Evolutionary conservation across 2,329 filamentous ascomycete genomes (phyloP), one percentile per base, ranked within the genome.

Genomic region (Fonsecaea monophora): DNA sequence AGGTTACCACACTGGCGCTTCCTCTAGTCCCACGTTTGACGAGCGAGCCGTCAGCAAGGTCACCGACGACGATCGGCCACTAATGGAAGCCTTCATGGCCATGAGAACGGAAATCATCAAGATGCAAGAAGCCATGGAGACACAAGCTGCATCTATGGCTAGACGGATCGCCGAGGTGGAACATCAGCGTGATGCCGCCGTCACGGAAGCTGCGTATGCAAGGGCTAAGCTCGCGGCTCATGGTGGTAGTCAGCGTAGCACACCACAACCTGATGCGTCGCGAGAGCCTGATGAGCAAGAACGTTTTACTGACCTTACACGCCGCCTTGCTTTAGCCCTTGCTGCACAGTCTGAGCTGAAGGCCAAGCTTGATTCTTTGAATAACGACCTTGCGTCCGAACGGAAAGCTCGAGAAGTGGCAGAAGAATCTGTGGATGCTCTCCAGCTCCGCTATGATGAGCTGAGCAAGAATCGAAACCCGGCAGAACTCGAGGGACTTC

Each of bases 91-190:
- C 6, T 86, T 99, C 57, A 82, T 99, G 64, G 90, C 91, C 21
- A 97, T 99, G 93, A 89, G 92, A 66, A 87, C 89, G 6, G 95
- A 99, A 75, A 83, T 99, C 12, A 87, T 90, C 30, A 95, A 94
- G 68, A 94, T 99, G 53, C 96, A 99, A 77, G 88, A 84, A 13
- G 92, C 93, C 0, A 91, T 99, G 58, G 94, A 97, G 73, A 89
- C 92, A 72, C 95, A 98, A 80, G 91, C 93, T 12, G 84, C 92
- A 7, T 82, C 92, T 64, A 94, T 95, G 8, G 92, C 94, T 0
- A 94, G 90, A 77, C 89, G 94, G 68, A 94, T 99, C 68, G 94
- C 94, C 1, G 94, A 97, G 76, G 90, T 96, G 1, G 95, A 99
- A 77, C 94, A 92, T 76, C 95, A 99, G 81, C 87, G 96, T 59